phyloP scores from a whole-genome alignment of 2,329 filamentous ascomycete species.

The Pseudogymnoascus sp. region DNA sequence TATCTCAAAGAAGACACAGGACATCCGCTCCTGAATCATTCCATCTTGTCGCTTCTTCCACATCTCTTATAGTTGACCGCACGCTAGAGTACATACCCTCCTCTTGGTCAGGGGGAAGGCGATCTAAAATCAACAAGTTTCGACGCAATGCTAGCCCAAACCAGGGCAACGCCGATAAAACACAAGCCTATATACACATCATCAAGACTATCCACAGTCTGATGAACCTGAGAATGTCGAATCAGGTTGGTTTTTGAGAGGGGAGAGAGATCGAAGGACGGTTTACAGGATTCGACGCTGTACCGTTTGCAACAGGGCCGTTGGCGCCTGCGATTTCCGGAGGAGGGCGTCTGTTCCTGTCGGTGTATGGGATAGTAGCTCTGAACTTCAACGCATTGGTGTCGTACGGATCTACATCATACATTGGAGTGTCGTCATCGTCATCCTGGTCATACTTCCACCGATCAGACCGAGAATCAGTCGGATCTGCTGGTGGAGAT shows the following conservation, averaged over 20 bases:
- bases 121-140: slow-evolving; percentile 14
- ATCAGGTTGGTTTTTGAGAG: slow-evolving; percentile 10
- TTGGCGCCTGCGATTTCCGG: slow-evolving; percentile 19
- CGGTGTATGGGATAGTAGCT: slow-evolving; percentile 32
- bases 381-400: slow-evolving; percentile 53
- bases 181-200: slow-evolving; percentile 9
- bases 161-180: slow-evolving; percentile 25
- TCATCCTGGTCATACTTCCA: slow-evolving; percentile 88
- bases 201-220: not conserved
- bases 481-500: slow-evolving; percentile 40
- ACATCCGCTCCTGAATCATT: slow-evolving; percentile 5
- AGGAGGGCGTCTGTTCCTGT: slow-evolving; percentile 16
- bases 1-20: slow-evolving; percentile 1
- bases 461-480: slow-evolving; percentile 49
- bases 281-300: slow-evolving; percentile 15
- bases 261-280: slow-evolving; percentile 1
- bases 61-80: slow-evolving; percentile 7
- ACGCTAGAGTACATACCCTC: slow-evolving; percentile 7
- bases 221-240: slow-evolving; percentile 7
- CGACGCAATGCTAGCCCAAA: slow-evolving; percentile 23
- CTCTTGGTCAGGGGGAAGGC: slow-evolving; percentile 10
- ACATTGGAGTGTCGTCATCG: slow-evolving; percentile 66
- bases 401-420: slow-evolving; percentile 67
- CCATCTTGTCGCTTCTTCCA: slow-evolving; percentile 7
- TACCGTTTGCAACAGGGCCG: slow-evolving; percentile 13